A percentile compares a stretch with the other conserved stretches of the same genome.
Conservation (phyloP, 75 land plant species). For the Pseudotsuga menziesii region DNA sequence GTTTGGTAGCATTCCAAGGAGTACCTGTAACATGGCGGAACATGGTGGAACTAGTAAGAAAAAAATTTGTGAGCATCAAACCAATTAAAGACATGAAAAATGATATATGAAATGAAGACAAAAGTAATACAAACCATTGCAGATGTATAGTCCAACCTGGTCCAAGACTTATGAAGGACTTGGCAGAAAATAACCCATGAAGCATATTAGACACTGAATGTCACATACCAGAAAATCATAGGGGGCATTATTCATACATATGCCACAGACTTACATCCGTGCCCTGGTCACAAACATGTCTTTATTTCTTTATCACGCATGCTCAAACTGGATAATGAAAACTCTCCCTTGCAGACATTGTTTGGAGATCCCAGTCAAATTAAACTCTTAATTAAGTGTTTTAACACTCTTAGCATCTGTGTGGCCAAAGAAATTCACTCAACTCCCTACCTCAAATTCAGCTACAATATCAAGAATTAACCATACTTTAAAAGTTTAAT, state of each 20-base stretch:
- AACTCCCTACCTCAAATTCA: too few species aligned
- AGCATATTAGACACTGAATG: background rate
- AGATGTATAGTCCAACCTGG: too few species aligned
- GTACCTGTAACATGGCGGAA: conserved; percentile 35
- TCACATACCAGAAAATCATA: background rate
- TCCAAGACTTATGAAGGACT: background rate
- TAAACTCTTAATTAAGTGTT: too few species aligned
- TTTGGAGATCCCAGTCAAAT: background rate
- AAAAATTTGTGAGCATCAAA: background rate
- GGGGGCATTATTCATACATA: background rate
- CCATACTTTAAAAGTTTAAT: too few species aligned
- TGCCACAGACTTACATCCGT: background rate
- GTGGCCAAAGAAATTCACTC: too few species aligned
- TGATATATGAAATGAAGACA: background rate
- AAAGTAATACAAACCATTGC: background rate
- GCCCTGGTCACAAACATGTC: background rate
- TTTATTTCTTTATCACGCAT: background rate
- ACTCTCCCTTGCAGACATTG: background rate
- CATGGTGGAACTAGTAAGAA: background rate
- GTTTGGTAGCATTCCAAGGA: conserved; percentile 80
- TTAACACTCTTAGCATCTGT: background rate
- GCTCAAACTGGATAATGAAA: background rate
- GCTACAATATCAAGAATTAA: too few species aligned
- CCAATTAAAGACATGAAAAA: background rate
- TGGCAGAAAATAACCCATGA: background rate